A percentile compares a stretch with the other conserved stretches of the same genome.
Conservation (phyloP, 1,284 basidiomycete species). For the Salmacisia buchloeana region DNA sequence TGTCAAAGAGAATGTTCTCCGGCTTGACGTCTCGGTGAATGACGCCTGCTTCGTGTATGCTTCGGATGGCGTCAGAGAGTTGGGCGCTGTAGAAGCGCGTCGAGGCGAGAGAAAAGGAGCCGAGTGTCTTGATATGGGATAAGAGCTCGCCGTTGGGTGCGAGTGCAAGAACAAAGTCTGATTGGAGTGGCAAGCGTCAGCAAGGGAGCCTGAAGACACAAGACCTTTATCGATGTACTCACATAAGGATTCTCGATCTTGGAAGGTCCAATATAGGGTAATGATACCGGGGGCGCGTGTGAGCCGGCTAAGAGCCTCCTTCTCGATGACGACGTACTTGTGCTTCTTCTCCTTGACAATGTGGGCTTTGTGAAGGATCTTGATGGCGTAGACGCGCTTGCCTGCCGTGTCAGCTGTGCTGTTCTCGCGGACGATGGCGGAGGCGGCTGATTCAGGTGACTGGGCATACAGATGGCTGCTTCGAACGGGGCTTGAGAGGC, state of each 20-base stretch:
- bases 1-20: slow-evolving; percentile 46
- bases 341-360: slow-evolving; percentile 50
- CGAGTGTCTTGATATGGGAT: slow-evolving; percentile 36
- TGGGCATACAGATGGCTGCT: slow-evolving; percentile 9
- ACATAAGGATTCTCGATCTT: slow-evolving; percentile 45
- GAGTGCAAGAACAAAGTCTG: slow-evolving; percentile 46
- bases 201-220: background rate
- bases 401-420: slow-evolving; percentile 10
- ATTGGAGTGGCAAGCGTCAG: background rate
- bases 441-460: background rate
- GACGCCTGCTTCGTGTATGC: slow-evolving; percentile 42
- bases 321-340: slow-evolving; percentile 48
- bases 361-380: slow-evolving; percentile 49
- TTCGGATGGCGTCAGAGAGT: slow-evolving; percentile 39
- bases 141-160: slow-evolving; percentile 47
- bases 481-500: slow-evolving; percentile 18
- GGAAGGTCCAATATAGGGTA: slow-evolving; percentile 48
- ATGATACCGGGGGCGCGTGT: slow-evolving; percentile 43
- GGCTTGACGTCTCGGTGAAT: slow-evolving; percentile 46
- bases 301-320: slow-evolving; percentile 46
- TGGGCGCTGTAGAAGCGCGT: slow-evolving; percentile 42
- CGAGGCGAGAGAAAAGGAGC: slow-evolving; percentile 29
- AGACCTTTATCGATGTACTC: slow-evolving; percentile 8
- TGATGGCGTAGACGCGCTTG: slow-evolving; percentile 42
- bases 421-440: background rate